Percentiles rank a stretch among this genome's conserved stretches.
Conservation (phyloP, 495 filamentous ascomycete species). For the Aspergillus mulundensis region DNA sequence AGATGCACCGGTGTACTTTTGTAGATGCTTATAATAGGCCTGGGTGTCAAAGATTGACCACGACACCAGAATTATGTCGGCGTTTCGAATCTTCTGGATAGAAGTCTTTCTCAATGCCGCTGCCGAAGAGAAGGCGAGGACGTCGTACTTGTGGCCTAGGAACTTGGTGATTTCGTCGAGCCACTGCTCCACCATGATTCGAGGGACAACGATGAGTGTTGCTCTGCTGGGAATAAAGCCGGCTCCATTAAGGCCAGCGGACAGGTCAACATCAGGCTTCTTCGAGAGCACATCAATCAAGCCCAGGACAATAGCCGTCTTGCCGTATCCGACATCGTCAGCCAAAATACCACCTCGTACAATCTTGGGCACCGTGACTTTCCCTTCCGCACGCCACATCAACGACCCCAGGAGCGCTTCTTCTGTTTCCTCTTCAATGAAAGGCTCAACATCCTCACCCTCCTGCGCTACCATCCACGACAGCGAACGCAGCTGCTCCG, state of each 20-base stretch:
- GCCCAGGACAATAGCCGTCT: constrained; percentile 69
- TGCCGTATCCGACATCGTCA: constrained; percentile 77
- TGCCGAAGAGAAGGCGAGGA: constrained; percentile 39
- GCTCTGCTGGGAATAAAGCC: constrained; percentile 53
- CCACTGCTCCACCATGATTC: constrained; percentile 66
- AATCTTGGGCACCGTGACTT: constrained; percentile 33
- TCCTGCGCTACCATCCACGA: constrained; percentile 68
- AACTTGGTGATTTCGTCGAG: constrained; percentile 56
- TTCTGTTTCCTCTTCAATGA: constrained; percentile 63
- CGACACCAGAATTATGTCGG: constrained; percentile 55
- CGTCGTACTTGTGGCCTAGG: constrained; percentile 32
- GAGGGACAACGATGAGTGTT: constrained; percentile 66
- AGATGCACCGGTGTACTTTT: constrained; percentile 50
- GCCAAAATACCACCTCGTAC: constrained; percentile 69
- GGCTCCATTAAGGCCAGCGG: not conserved
- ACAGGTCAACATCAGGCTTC: constrained; percentile 7
- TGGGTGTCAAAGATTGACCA: constrained; percentile 42
- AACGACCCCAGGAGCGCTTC: constrained; percentile 57
- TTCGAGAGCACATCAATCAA: constrained; percentile 52
- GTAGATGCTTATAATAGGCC: constrained; percentile 47
- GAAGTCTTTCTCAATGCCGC: constrained; percentile 28
- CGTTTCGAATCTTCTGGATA: constrained; percentile 40
- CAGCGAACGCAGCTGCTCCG: constrained; percentile 57
- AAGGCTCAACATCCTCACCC: constrained; percentile 34
- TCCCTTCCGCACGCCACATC: constrained; percentile 60